Evolutionary conservation across 2,329 filamentous ascomycete genomes (phyloP).

Genomic region (Alternaria incomplexa): DNA sequence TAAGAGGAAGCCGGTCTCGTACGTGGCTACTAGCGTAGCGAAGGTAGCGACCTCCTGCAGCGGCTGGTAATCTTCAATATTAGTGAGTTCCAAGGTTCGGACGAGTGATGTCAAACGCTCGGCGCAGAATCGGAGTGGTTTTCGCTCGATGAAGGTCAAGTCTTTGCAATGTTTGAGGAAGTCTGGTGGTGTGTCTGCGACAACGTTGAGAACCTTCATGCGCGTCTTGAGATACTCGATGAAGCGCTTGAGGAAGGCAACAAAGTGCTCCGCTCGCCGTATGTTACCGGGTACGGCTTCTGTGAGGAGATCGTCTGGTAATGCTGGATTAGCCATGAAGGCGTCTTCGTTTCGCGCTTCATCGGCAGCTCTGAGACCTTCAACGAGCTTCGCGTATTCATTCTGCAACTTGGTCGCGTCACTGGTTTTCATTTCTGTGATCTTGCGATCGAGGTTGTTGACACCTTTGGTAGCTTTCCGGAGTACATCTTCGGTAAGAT

Average conservation of each 20-base stretch:
- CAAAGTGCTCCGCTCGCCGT: slow-evolving; percentile 91
- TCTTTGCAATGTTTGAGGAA: slow-evolving; percentile 94
- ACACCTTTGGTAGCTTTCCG: slow-evolving; percentile 90
- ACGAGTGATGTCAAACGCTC: slow-evolving; percentile 94
- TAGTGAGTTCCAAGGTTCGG: slow-evolving; percentile 91
- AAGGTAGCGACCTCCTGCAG: slow-evolving; percentile 98
- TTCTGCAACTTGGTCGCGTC: slow-evolving; percentile 93
- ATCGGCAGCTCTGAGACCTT: slow-evolving; percentile 86
- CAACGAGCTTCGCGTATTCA: slow-evolving; percentile 94
- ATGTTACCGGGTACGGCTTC: slow-evolving; percentile 98
- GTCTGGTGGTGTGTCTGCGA: slow-evolving; percentile 93
- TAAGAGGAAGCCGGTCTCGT: slow-evolving; percentile 93
- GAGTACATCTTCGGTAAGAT: slow-evolving; percentile 93
- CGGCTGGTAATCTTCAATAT: slow-evolving; percentile 97
- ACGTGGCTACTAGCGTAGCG: slow-evolving; percentile 92
- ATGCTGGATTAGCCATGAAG: slow-evolving; percentile 94
- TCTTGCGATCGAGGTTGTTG: slow-evolving; percentile 87
- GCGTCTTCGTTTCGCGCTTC: slow-evolving; percentile 91
- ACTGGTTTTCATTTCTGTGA: slow-evolving; percentile 92
- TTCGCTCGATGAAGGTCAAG: slow-evolving; percentile 96
- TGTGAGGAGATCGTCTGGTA: slow-evolving; percentile 92
- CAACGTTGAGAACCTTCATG: slow-evolving; percentile 97
- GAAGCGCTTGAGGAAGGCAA: slow-evolving; percentile 92
- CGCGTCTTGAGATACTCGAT: slow-evolving; percentile 97
- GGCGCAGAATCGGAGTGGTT: slow-evolving; percentile 91